These are phyloP conservation scores for Pharnaceum exiguum DNA, from an alignment of 148 eudicot genomes.

Conservation along the genomic window DNA sequence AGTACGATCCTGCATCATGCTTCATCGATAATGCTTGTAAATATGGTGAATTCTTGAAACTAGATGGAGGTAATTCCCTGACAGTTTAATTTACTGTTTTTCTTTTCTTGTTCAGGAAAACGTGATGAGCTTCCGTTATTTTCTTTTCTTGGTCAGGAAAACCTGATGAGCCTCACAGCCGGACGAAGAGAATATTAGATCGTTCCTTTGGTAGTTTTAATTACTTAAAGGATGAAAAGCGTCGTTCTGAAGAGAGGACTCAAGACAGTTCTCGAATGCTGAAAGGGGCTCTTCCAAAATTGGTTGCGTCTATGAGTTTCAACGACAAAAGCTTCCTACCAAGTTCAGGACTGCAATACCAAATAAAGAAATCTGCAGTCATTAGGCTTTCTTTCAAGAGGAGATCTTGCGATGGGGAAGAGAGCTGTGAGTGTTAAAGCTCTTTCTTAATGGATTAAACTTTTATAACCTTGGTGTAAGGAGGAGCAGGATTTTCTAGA, in stretches of 20 bases:
- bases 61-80: slow-evolving; percentile 36
- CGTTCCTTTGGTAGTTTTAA: slow-evolving; percentile 44
- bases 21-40: slow-evolving; percentile 39
- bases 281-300: slow-evolving; percentile 43
- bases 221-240: slow-evolving; percentile 30
- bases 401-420: slow-evolving; percentile 57
- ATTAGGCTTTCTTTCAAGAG: slow-evolving; percentile 69
- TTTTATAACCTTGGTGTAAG: too few relatives aligned
- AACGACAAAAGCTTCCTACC: slow-evolving; percentile 37
- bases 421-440: slow-evolving; percentile 36
- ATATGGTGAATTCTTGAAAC: slow-evolving; percentile 45
- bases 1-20: slow-evolving; percentile 49
- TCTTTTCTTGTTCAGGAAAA: neutral
- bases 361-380: slow-evolving; percentile 47
- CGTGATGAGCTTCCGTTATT: neutral
- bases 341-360: slow-evolving; percentile 27
- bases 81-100: slow-evolving; percentile 6
- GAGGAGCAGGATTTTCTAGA: too few relatives aligned
- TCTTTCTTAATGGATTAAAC: too few relatives aligned
- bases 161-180: slow-evolving; percentile 33
- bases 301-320: slow-evolving; percentile 44
- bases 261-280: slow-evolving; percentile 22
- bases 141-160: slow-evolving; percentile 30
- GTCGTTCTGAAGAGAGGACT: slow-evolving; percentile 31
- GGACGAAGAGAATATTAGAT: slow-evolving; percentile 39